phyloP scores from a whole-genome alignment of 208 protist species.

The Trypanosoma theileri region DNA sequence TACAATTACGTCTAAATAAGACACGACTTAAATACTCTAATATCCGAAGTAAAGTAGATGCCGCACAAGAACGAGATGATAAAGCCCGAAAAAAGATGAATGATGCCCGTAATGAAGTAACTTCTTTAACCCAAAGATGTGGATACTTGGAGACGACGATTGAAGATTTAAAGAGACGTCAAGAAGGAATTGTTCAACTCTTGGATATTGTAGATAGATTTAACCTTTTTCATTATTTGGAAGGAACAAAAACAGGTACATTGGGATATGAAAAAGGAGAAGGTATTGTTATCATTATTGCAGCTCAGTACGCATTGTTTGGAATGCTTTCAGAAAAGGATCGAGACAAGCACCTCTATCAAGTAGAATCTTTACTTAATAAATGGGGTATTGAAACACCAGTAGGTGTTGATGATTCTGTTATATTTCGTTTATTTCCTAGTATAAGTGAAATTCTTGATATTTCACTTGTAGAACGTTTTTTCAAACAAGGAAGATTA shows the following conservation, averaged over 20 bases:
- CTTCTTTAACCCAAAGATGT: conserved; percentile 18
- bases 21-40: conserved; percentile 20
- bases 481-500: conserved; percentile 36
- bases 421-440: conserved; percentile 48
- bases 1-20: conserved; percentile 20
- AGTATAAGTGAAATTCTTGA: conserved; percentile 42
- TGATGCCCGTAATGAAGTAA: not conserved
- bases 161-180: conserved; percentile 27
- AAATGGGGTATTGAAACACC: conserved; percentile 30
- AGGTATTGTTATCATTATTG: conserved; percentile 62
- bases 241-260: conserved; percentile 28
- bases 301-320: conserved; percentile 60
- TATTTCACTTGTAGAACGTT: conserved; percentile 35
- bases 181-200: conserved; percentile 46
- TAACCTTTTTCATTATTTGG: conserved; percentile 36
- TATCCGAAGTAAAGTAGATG: conserved; percentile 19
- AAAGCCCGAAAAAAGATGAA: not conserved
- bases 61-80: conserved; percentile 2
- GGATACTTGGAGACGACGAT: conserved; percentile 25
- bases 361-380: conserved; percentile 34
- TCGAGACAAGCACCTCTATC: not conserved
- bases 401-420: conserved; percentile 14
- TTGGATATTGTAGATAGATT: conserved; percentile 71
- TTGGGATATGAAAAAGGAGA: conserved; percentile 35
- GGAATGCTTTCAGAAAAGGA: conserved; percentile 34